Base-by-base conservation (phyloP, 2,329 filamentous ascomycete species). In the Beauveria australis region DNA sequence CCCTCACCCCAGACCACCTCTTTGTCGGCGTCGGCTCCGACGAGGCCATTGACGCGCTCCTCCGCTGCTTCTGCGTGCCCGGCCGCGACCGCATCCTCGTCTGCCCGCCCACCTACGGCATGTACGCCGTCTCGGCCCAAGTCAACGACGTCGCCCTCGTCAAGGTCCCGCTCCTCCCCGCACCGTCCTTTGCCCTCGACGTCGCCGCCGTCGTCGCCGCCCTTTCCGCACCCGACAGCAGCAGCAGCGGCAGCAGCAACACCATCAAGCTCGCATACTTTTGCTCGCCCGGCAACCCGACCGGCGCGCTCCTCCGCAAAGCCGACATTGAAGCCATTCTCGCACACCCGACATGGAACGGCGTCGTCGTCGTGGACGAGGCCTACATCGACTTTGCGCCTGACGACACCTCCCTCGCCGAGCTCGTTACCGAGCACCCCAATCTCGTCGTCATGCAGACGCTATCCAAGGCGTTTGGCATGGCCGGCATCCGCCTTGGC, bases 371-470 rank as follows among this genome's bases (percentile, higher is more conserved):
- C 3, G 79, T 97, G 28, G 94, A 99, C 73, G 94, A 99, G 76
- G 94, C 94, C 19, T 99, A 99, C 75, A 72, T 99, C 68, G 94
- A 99, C 76, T 99, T 97, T 70, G 88, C 92, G 7, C 85, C 86
- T 6, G 86, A 75, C 18, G 86, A 84, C 28, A 81, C 89, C 47
- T 95, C 89, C 66, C 81, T 97, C 28, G 93, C 94, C 28, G 90
- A 96, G 74, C 96, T 91, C 88, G 92, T 96, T 1, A 80, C 83
- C 41, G 92, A 96, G 69, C 95, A 90, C 85, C 92, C 93, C 55
- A 99, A 99, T 74, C 80, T 99, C 28, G 92, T 97, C 19, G 92
- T 99, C 61, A 91, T 97, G 90, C 94, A 99, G 79, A 99, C 94
- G 1, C 81, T 97, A n/a, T 96, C 90, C 69, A 99, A 99, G 74